A percentile compares a stretch with the other conserved stretches of the same genome.
Evolutionary conservation across 2,329 filamentous ascomycete genomes (phyloP).

Genomic region (Aspergillus eucalypticola): DNA sequence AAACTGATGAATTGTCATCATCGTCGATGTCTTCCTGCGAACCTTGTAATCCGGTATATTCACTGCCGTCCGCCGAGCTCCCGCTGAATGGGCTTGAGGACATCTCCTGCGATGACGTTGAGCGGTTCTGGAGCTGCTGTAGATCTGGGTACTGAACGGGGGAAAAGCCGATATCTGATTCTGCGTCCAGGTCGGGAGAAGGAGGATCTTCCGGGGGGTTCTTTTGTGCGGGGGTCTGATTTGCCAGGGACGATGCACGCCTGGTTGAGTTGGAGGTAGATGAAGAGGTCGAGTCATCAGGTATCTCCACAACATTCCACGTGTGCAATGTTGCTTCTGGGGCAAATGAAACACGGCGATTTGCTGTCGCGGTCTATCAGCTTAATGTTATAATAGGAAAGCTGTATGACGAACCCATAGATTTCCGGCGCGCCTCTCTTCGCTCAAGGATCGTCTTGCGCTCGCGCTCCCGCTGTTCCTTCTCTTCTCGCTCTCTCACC

Average conservation of each 20-base stretch:
- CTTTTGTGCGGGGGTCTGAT: slow-evolving; percentile 30
- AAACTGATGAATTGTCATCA: slow-evolving; percentile 47
- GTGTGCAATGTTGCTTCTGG: slow-evolving; percentile 97
- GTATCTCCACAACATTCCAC: slow-evolving; percentile 89
- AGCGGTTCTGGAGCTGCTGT: slow-evolving; percentile 57
- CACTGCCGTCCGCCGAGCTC: slow-evolving; percentile 50
- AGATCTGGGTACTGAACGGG: slow-evolving; percentile 66
- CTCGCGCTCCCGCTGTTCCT: slow-evolving; percentile 60
- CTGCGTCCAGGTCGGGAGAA: slow-evolving; percentile 61
- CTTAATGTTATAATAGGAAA: background rate
- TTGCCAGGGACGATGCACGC: slow-evolving; percentile 64
- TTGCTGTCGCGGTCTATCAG: slow-evolving; percentile 53
- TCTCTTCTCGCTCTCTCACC: slow-evolving; percentile 68
- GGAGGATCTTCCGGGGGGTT: slow-evolving; percentile 58
- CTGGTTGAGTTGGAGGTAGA: slow-evolving; percentile 73
- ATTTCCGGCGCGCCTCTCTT: slow-evolving; percentile 87
- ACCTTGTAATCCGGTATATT: slow-evolving; percentile 44
- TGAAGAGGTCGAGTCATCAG: slow-evolving; percentile 80
- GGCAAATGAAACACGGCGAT: slow-evolving; percentile 92
- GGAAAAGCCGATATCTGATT: slow-evolving; percentile 59
- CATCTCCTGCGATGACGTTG: slow-evolving; percentile 60
- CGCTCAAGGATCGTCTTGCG: slow-evolving; percentile 66
- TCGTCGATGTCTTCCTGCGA: slow-evolving; percentile 49
- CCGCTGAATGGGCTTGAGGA: slow-evolving; percentile 79
- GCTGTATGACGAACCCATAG: slow-evolving; percentile 58